Percentiles rank a stretch among this genome's conserved stretches.
Evolutionary conservation across 495 filamentous ascomycete species (phyloP).

Genomic region (Aspergillus hancockii): DNA sequence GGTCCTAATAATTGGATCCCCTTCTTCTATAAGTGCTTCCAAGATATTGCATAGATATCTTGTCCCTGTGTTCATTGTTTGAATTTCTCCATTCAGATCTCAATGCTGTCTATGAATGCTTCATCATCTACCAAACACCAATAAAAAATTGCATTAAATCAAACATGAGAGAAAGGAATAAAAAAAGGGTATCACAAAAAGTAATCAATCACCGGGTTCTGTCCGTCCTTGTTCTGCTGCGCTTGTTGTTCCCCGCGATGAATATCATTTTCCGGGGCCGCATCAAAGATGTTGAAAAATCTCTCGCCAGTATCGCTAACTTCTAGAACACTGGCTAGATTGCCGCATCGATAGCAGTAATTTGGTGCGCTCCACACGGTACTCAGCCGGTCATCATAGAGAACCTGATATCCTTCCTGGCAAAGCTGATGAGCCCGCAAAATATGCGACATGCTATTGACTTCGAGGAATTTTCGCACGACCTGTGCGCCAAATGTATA

Average conservation of each 20-base stretch:
- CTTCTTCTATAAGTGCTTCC: not conserved
- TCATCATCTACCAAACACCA: slow-evolving; percentile 12
- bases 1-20: slow-evolving; percentile 6
- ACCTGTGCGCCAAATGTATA: slow-evolving; percentile 98
- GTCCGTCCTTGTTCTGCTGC: slow-evolving; percentile 59
- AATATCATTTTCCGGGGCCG: slow-evolving; percentile 91
- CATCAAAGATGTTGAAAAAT: slow-evolving; percentile 96
- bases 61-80: not conserved
- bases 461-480: slow-evolving; percentile 94
- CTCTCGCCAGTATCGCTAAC: slow-evolving; percentile 89
- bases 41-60: slow-evolving; percentile 5
- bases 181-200: slow-evolving; percentile 64
- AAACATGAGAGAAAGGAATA: slow-evolving; percentile 15
- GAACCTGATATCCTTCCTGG: slow-evolving; percentile 93
- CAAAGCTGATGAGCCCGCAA: slow-evolving; percentile 95
- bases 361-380: slow-evolving; percentile 98
- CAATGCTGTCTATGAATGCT: slow-evolving; percentile 32
- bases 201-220: slow-evolving; percentile 67
- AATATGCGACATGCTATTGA: slow-evolving; percentile 96
- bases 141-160: slow-evolving; percentile 14
- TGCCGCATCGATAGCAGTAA: slow-evolving; percentile 95
- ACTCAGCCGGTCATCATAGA: slow-evolving; percentile 90
- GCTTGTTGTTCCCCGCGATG: slow-evolving; percentile 72
- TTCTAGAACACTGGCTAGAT: slow-evolving; percentile 94
- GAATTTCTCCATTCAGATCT: slow-evolving; percentile 14